Conservation (phyloP, 768 basidiomycete genomes). For the Tulasnella sp. region DNA sequence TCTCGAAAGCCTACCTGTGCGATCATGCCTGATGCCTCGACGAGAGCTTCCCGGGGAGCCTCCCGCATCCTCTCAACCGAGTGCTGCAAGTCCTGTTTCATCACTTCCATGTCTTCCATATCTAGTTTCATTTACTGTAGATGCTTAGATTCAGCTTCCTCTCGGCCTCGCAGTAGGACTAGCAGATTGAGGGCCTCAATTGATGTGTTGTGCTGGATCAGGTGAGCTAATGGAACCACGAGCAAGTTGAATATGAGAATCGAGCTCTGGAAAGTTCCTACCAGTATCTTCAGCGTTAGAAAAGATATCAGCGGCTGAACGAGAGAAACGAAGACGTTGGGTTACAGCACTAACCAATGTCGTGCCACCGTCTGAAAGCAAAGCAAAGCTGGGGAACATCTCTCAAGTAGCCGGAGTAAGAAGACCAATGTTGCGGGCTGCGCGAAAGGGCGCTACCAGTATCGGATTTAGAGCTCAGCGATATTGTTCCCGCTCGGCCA, state of each 20-base stretch:
- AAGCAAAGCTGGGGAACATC: constrained; percentile 72
- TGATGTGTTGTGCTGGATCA: background rate
- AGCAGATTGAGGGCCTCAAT: background rate
- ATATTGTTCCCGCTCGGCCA: too few relatives aligned
- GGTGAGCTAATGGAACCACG: constrained; percentile 34
- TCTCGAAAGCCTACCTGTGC: background rate
- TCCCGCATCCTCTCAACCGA: background rate
- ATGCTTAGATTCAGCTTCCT: background rate
- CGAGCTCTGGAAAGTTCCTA: constrained; percentile 57
- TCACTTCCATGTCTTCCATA: background rate
- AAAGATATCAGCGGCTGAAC: background rate
- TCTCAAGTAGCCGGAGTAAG: constrained; percentile 74
- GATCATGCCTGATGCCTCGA: background rate
- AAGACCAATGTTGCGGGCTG: constrained; percentile 79
- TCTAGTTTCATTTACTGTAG: background rate
- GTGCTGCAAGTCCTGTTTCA: background rate
- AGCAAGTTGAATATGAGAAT: constrained; percentile 50
- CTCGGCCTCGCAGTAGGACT: background rate
- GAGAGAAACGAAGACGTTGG: constrained; percentile 16
- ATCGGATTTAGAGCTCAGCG: too few relatives aligned
- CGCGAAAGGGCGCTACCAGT: constrained; percentile 55
- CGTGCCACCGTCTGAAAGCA: constrained; percentile 64
- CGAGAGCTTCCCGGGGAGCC: background rate
- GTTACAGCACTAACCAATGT: constrained; percentile 48
- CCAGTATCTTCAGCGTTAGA: constrained; percentile 44